Percentiles rank a stretch among this genome's conserved stretches.
Evolutionary conservation across 306 rosid species (phyloP).

Genomic region (Begonia loranthoides): DNA sequence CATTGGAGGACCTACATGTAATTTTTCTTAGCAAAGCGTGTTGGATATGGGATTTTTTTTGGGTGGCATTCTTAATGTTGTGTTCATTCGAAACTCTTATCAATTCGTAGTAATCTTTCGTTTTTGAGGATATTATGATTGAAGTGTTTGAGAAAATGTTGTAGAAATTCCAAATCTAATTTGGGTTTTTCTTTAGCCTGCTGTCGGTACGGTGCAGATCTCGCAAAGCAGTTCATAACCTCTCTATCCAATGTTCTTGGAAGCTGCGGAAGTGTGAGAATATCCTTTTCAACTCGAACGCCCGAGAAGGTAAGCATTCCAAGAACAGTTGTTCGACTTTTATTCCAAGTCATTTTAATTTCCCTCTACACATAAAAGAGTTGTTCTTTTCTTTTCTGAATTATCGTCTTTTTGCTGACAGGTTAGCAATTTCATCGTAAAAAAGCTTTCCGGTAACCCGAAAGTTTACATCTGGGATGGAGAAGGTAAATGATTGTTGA

Average conservation of each 20-base stretch:
- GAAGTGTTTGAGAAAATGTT: no score
- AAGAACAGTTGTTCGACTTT: no score
- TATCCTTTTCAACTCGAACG: conserved; percentile 84
- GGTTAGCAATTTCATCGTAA: conserved; percentile 44
- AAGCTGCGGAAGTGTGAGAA: conserved; percentile 81
- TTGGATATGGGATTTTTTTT: no score
- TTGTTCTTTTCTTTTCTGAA: not conserved
- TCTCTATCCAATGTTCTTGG: conserved; percentile 49
- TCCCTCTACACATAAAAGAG: no score
- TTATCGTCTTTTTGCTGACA: conserved; percentile 20
- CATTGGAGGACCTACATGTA: conserved; percentile 78
- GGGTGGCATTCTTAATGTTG: no score
- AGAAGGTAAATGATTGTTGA: conserved; percentile 22
- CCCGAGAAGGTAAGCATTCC: conserved; percentile 88
- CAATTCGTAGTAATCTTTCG: no score
- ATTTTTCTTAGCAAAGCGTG: conserved; percentile 3
- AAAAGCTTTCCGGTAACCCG: conserved; percentile 67
- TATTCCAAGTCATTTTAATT: no score
- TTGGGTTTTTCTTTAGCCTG: conserved; percentile 30
- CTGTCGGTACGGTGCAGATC: conserved; percentile 73
- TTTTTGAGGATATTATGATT: no score
- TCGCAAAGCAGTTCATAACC: conserved; percentile 67
- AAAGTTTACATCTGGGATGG: conserved; percentile 81
- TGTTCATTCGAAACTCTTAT: no score
- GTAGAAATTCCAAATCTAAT: no score